Evolutionary conservation across 768 basidiomycete species (phyloP), one percentile per base, ranked within the genome.

Genomic region (Mycena venus): DNA sequence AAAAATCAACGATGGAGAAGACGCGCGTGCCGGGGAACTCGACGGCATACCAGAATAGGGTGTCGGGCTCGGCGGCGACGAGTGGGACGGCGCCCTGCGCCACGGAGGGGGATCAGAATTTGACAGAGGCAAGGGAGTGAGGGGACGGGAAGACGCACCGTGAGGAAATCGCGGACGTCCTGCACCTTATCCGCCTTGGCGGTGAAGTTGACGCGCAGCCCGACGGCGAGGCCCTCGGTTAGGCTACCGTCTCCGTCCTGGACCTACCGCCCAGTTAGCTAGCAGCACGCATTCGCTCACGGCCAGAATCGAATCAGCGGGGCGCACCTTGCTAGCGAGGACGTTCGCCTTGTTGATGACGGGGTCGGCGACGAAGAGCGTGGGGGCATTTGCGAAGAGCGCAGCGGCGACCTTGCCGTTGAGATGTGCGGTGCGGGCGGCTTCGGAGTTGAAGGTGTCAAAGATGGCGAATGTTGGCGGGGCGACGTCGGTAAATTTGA

Each of bases 21-120:
- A 76, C 78, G 72, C 79, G 76, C 4, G 82, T 84, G 8, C 81
- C 85, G 11, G 82, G 77, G 72, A 82, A 84, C 68, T 84, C 81
- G 61, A 86, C 75, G 2, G 85, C 84, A 71, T 84, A 87, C 85
- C 85, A 87, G 66, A 83, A 70, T 21, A 80, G 78, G 5, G 85
- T 85, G 36, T 74, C 71, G 10, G 76, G 77, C 75, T 85, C 85
- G 11, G 77, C 80, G 44, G 84, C 79, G 32, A 86, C 82, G 15
- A 84, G 75, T n/a, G 85, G 75, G 12, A 82, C 71, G 5, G 83
- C 82, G 38, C 80, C 77, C 84, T 85, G 32, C 58, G 31, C 5
- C 21, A 23, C 12, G 17, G 10, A n/a, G 31, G 4, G 36, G 36
- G 36, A 38, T 29, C 36, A 40, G 23, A 27, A 38, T 38, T 73